Base-by-base conservation (phyloP, 2,329 filamentous ascomycete genomes). In the Magnaporthales sp. region DNA sequence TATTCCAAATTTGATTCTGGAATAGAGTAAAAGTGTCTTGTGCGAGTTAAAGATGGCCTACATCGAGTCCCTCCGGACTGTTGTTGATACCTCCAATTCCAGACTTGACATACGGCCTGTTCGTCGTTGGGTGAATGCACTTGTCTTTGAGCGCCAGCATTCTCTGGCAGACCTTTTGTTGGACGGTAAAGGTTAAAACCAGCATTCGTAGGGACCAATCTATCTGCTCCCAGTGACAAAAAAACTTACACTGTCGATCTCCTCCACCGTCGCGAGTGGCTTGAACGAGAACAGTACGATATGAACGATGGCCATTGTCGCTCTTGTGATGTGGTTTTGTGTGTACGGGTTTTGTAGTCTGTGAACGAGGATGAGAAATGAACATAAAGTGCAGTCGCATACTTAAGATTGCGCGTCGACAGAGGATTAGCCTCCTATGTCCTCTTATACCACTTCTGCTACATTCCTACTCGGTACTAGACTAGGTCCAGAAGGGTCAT, bases 11-110 rank as follows among this genome's bases (percentile, higher is more conserved):
- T 56, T 26, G 5, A 9, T 6, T 13, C 24, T 56, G 5, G 10
- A 22, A 4, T 3, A 24, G 4, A 6, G 4, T 13, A 9, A 11
- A 10, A 26, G 15, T 30, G 62, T 31, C 13, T 26, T 31, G 4
- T 15, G 46, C 1, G 10, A 9, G 7, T 58, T 4, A 10, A 11
- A 26, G n/a, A n/a, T 29, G 13, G 62, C 71, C 63, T 78, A 89
- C 88, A 76, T 87, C 82, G 7, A 81, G 72, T 6, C 84, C 85
- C 75, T 91, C 88, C 0, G 81, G 80, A 30, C 85, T 89, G 69
- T 85, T 88, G 72, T 91, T 85, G 63, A 76, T 77, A 0, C 89
- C 89, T 1, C 87, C 89, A 2, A 80, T 80, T 24, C 82, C 77
- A 0, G 82, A 81, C 68, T 80, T 82, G 68, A 91, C 82, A 71